Base-by-base conservation (phyloP, 345 rosid species). In the Raphanus sativus region DNA sequence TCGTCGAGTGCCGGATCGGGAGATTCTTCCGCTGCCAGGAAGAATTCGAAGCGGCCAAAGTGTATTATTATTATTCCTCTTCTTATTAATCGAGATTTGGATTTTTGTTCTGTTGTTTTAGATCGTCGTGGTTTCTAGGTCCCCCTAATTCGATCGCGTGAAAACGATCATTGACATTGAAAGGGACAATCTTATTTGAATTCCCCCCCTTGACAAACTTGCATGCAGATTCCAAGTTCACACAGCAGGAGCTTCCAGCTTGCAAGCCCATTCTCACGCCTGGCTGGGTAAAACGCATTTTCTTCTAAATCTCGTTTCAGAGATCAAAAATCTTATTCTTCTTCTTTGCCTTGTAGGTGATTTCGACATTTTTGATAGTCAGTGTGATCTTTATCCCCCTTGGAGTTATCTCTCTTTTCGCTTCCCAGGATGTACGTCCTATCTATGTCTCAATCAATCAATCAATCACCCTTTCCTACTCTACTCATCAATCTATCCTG, bases 231-330 rank as follows among this genome's bases (percentile, higher is more conserved):
- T 95, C 98, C 1, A 91, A 77, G 82, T 95, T 95, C 80, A 91
- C 97, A 42, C 50, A 42, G n/a, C 50, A 42, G 50, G 50, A 42
- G 50, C 50, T 42, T 42, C 98, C 98, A 13, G 99, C 99, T 80
- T 96, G 99, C 87, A 96, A 96, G 84, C 99, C 99, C 7, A 96
- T 95, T 75, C 97, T 95, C 10, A 95, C 99, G 0, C 99, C 99
- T 13, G 75, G 90, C 79, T 93, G 99, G 99, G 99, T 94, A 77
- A 77, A 85, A 38, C 2, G 6, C 13, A 62, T 60, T 2, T 24
- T 24, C n/a, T 15, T 48, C 30, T 28, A 28, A 42, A 11, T 12
- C 7, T n/a, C 17, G 17, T 48, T 42, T 11, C 50, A 48, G 55
- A 42, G n/a, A 42, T 42, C 50, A 42, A 12, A 10, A 9, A 10